A percentile compares a stretch with the other conserved stretches of the same genome.
phyloP scores from a whole-genome alignment of 2,329 filamentous ascomycete genomes.

The Epichloe sibirici region DNA sequence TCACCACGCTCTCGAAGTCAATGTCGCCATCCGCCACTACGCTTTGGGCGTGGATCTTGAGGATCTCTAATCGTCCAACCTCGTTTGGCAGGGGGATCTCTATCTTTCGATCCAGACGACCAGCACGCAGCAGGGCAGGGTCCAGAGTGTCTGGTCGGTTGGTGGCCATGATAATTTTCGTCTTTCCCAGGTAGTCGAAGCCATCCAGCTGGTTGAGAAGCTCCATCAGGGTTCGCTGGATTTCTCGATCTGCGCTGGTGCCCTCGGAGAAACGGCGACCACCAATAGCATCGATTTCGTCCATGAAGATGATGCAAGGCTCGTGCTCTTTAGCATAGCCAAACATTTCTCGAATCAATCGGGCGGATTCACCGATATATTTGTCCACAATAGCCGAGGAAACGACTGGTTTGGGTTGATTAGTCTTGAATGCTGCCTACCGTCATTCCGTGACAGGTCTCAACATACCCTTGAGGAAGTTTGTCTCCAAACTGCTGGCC shows the following conservation, averaged over 20 bases:
- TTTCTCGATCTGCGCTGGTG: slow-evolving; percentile 93
- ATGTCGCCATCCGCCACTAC: slow-evolving; percentile 89
- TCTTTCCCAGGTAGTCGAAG: slow-evolving; percentile 98
- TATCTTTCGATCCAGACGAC: slow-evolving; percentile 91
- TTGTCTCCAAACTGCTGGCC: slow-evolving; percentile 91
- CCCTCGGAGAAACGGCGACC: slow-evolving; percentile 94
- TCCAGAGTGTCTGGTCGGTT: slow-evolving; percentile 96
- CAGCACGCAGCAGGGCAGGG: slow-evolving; percentile 81
- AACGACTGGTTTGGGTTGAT: slow-evolving; percentile 51
- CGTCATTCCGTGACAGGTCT: not conserved
- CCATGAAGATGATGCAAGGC: slow-evolving; percentile 99
- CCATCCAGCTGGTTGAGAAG: slow-evolving; percentile 96
- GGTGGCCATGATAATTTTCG: slow-evolving; percentile 99
- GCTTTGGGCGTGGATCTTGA: slow-evolving; percentile 88
- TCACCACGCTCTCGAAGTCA: slow-evolving; percentile 97
- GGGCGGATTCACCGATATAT: slow-evolving; percentile 96
- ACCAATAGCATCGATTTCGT: slow-evolving; percentile 98
- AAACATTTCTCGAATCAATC: slow-evolving; percentile 98
- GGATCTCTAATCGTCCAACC: slow-evolving; percentile 86
- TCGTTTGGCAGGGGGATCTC: slow-evolving; percentile 96
- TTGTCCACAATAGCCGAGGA: slow-evolving; percentile 99
- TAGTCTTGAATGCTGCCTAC: slow-evolving; percentile 7
- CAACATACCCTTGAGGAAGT: slow-evolving; percentile 81
- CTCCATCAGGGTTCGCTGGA: slow-evolving; percentile 97
- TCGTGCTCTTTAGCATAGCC: slow-evolving; percentile 99